Evolutionary conservation across 1,284 basidiomycete genomes (phyloP), one percentile per base, ranked within the genome.

Genomic region (Porphyrellus sp.): DNA sequence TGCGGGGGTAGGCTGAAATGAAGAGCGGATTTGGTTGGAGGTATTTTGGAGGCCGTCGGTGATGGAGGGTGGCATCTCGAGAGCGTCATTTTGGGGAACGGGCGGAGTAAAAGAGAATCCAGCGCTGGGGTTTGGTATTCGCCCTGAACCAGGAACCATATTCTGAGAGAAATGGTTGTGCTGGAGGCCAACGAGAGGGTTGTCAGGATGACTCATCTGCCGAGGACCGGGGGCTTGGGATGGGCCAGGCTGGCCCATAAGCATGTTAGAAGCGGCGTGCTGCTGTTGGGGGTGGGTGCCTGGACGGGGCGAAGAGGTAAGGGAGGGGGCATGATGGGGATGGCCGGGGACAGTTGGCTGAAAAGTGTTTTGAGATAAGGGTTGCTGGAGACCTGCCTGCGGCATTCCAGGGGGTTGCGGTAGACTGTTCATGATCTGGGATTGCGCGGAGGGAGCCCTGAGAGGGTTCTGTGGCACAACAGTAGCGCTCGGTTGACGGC

Each of bases 1-100:
- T 8, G 82, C 80, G 8, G 84, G 82, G 3, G 83, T 85, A 20
- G 74, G 61, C 16, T 75, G 75, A 52, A 82, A 80, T 12, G 68
- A 61, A 8, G 71, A 35, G 23, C 77, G 75, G 46, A 65, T 74
- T 20, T 73, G 66, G 21, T 63, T 62, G 23, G 68, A 55, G 35
- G 71, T 58, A 55, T 75, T 72, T 47, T 71, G 74, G 5, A 74
- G 62, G 54, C 74, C 69, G 45, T 79, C 78, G 20, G 68, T 56
- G 39, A 75, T 70, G 20, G 70, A 68, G 54, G 72, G 75, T 28
- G 76, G 72, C 28, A 72, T 64, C 38, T 72, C 67, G 49, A 70
- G 63, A 49, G 52, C 11, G 18, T 72, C 70, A 33, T 59, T 67
- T 58, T 82, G 75, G 16, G 76, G 60, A 13, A 67, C 74, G 3